These are phyloP conservation scores for Cucurbitaria berberidis DNA, from an alignment of 2,329 filamentous ascomycete species.

Conservation along the genomic window DNA sequence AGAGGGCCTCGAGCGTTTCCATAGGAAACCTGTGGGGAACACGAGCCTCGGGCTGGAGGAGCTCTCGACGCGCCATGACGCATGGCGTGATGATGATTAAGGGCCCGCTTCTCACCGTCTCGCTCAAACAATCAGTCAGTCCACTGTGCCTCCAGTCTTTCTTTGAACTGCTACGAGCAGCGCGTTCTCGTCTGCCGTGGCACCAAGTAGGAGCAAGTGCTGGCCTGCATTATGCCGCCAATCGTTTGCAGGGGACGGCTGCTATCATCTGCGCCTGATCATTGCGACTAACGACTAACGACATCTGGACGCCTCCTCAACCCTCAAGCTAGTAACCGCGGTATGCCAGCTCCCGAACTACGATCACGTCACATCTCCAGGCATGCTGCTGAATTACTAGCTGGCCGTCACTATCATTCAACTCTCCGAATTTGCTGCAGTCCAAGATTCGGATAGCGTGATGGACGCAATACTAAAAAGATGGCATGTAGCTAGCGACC, in stretches of 20 bases:
- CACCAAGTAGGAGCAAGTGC: background rate
- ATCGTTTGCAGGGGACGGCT: background rate
- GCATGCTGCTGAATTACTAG: no score
- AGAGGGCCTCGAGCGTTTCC: conserved; percentile 18
- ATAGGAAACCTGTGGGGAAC: conserved; percentile 11
- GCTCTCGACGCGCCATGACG: conserved; percentile 10
- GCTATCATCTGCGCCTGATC: conserved; percentile 4
- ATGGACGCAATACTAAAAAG: no score
- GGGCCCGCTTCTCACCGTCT: background rate
- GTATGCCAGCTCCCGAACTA: no score
- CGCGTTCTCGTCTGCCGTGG: background rate
- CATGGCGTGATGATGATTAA: background rate
- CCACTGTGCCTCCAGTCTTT: background rate
- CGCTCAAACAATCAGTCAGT: background rate
- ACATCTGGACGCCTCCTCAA: no score
- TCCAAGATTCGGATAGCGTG: no score
- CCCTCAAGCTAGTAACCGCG: conserved; percentile 1
- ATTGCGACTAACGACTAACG: conserved; percentile 1
- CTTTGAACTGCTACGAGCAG: background rate
- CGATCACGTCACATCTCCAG: no score
- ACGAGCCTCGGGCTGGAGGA: conserved; percentile 9
- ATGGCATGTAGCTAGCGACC: no score
- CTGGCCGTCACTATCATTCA: no score
- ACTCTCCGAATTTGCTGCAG: no score
- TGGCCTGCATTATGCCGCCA: background rate